Evolutionary conservation across 2,329 filamentous ascomycete genomes (phyloP), one percentile per base, ranked within the genome.

Genomic region (Xylariaceae sp.): DNA sequence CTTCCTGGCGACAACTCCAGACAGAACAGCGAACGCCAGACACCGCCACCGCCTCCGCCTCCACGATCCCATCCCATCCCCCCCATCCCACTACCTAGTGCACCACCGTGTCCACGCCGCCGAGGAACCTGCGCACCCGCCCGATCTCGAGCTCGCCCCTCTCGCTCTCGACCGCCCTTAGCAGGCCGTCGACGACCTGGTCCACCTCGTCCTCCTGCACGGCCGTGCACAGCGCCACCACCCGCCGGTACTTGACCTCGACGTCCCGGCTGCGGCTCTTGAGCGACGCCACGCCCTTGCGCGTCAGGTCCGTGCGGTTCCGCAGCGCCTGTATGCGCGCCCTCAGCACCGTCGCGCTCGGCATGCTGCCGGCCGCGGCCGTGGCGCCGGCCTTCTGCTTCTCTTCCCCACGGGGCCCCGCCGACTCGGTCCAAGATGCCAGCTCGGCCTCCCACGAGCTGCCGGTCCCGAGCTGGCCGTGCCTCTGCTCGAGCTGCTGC

Each of bases 111-210:
- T 89, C 85, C 3, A 93, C 83, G 36, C 84, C 82, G 19, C 81
- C 74, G 36, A 94, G 63, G 53, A 94, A 93, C 33, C 88, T 77
- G 46, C 83, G 70, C 10, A 94, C 83, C 7, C 87, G 66, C 0
- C 75, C 77, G 7, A 90, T 77, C 52, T 93, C 86, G 1, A 87
- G 65, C 48, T 85, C 82, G 6, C 77, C 74, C 35, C 71, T 75
- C 56, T 95, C 89, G 51, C 88, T 94, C 60, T 94, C 90, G 3
- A 96, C 83, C 2, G 92, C 92, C 42, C 85, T 78, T 29, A 93
- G 75, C 27, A 98, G 65, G 3, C 79, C 78, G 33, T 87, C 84
- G 0, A 95, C 68, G 32, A 88, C 75, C 37, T 76, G 75, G 47
- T 96, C 92, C 11, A 96, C 83, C 37, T 86, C 75, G 7, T 72